phyloP scores from a whole-genome alignment of 305 asterid species.

The Lippia alba region DNA sequence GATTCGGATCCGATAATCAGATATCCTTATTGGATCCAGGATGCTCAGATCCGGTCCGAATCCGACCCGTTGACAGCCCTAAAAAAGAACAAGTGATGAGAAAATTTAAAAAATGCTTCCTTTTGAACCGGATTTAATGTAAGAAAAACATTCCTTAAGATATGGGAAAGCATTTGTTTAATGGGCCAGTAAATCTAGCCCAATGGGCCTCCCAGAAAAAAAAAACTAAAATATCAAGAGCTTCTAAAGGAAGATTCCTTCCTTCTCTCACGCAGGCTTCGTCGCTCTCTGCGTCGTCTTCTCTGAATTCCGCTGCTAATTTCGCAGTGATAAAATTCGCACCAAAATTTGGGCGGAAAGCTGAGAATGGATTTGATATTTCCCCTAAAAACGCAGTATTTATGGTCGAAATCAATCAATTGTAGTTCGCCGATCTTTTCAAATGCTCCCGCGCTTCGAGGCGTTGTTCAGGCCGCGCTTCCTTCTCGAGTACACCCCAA shows the following conservation, averaged over 20 bases:
- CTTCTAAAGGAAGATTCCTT: slow-evolving; percentile 6
- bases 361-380: slow-evolving; percentile 54
- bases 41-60: no score
- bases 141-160: background rate
- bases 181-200: background rate
- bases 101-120: no score
- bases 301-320: background rate
- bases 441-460: slow-evolving; percentile 38
- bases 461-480: slow-evolving; percentile 36
- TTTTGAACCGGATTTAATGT: background rate
- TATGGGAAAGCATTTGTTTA: background rate
- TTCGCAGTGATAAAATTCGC: background rate
- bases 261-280: slow-evolving; percentile 20
- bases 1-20: no score
- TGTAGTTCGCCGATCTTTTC: slow-evolving; percentile 37
- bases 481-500: slow-evolving; percentile 34
- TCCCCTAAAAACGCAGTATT: slow-evolving; percentile 49
- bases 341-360: slow-evolving; percentile 8
- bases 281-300: slow-evolving; percentile 7
- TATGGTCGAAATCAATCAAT: slow-evolving; percentile 37
- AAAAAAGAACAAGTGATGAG: no score
- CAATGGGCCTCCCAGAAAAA: slow-evolving; percentile 26
- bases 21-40: no score
- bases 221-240: background rate
- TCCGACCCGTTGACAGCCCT: no score